These are phyloP conservation scores for Rhododendron vialii DNA, from an alignment of 148 eudicot species.

Conservation along the genomic window DNA sequence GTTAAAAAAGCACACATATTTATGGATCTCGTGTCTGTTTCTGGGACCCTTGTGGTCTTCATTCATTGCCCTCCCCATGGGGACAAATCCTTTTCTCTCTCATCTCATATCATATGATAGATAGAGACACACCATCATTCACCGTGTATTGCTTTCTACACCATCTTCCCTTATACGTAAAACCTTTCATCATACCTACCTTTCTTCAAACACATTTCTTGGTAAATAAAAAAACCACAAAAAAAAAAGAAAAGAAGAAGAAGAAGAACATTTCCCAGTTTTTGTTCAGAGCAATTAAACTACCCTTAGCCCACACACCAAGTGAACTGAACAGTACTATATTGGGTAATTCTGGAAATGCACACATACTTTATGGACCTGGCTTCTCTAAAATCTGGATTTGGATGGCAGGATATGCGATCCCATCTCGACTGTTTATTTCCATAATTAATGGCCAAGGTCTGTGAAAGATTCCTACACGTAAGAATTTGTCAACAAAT, in stretches of 20 bases:
- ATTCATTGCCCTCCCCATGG: background rate
- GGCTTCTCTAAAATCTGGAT: background rate
- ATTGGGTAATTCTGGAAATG: background rate
- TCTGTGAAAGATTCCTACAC: background rate
- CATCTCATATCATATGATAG: background rate
- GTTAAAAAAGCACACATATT: background rate
- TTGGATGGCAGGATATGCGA: background rate
- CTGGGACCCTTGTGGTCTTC: background rate
- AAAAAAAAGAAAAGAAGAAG: too few relatives aligned
- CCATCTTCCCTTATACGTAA: constrained; percentile 1
- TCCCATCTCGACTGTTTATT: background rate
- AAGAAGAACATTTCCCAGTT: background rate
- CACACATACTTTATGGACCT: background rate
- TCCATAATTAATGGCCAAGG: background rate
- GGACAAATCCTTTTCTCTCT: background rate
- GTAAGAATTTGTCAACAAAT: background rate
- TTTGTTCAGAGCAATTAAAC: background rate
- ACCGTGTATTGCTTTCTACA: background rate
- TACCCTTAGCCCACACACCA: background rate
- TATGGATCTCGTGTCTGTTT: background rate
- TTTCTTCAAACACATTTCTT: background rate
- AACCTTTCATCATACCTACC: background rate
- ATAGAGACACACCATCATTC: background rate
- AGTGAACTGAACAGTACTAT: background rate
- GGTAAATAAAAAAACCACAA: background rate